Evolutionary conservation across 2,329 filamentous ascomycete species (phyloP), one percentile per base, ranked within the genome.

Genomic region (Ophiosphaerella narmari): DNA sequence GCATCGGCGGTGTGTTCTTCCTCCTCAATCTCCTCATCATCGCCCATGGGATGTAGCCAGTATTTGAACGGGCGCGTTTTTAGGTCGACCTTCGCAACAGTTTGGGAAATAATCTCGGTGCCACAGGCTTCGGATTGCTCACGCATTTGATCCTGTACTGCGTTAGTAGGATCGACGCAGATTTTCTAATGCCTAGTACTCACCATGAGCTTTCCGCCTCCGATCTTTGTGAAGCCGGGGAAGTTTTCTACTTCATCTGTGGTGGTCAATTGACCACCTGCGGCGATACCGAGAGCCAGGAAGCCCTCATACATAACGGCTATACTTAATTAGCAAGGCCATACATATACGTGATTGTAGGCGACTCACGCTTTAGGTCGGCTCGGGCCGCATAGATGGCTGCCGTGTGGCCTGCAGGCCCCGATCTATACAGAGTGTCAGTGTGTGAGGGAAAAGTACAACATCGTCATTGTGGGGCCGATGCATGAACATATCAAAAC

Each of bases 201-300:
- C 60, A 85, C 83, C 94, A 99, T 99, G 61, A 99, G 80, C 69
- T 91, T 88, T 48, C 83, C 77, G 61, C 94, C 94, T 77, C 91
- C 89, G 73, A 99, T 91, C 66, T 90, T 84, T 68, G 90, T 89
- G 79, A 97, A 99, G 40, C 94, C 94, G 23, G 94, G 94, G 77
- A 88, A 99, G 83, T 99, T 99, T 81, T 99, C 94, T 52, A 99
- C 86, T 63, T 99, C 95, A 68, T 96, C 97, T 47, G 94, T 99
- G 23, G 95, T 99, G 47, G 95, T 99, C 63, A 99, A 83, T 82
- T 99, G 94, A 50, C 94, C 94, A 63, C 94, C 94, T 38, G 94
- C 91, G 6, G 94, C 94, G 67, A 95, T 96, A 69, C 93, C 94
- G 71, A 97, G 94, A 66, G 94, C 94, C 74, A 99, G 86, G 83